Conservation (phyloP, 208 protist genomes). For the Acanthamoeba lenticulata region DNA sequence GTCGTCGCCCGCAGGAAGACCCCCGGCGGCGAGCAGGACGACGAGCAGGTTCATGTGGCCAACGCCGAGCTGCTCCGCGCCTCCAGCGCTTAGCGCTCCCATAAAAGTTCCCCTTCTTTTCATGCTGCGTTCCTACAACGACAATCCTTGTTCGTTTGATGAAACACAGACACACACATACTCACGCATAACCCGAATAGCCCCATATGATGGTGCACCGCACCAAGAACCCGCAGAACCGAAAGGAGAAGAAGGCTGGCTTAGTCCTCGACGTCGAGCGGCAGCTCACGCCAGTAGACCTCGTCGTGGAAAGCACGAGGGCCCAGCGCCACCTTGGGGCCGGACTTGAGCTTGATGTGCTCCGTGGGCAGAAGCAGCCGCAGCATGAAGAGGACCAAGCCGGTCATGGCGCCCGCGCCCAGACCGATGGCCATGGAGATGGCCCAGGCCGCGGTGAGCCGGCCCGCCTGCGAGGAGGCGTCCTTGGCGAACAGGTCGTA, state of each 20-base stretch:
- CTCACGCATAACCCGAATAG: no score
- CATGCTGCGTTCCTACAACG: no score
- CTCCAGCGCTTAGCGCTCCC: no score
- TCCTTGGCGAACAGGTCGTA: not conserved
- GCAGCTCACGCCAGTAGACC: not conserved
- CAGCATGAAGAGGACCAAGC: not conserved
- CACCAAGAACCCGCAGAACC: no score
- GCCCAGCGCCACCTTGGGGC: not conserved
- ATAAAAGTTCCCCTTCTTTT: no score
- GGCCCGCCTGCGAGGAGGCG: not conserved
- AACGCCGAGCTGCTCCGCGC: not conserved
- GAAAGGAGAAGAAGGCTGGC: no score
- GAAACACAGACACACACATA: no score
- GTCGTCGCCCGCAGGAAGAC: not conserved
- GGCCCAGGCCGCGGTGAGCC: not conserved
- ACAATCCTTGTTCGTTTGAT: no score
- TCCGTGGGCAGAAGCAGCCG: not conserved
- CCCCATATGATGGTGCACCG: no score
- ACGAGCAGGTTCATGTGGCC: not conserved
- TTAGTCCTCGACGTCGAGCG: slow-evolving; percentile 23
- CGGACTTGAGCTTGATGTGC: not conserved
- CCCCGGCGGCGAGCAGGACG: not conserved
- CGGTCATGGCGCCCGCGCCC: not conserved
- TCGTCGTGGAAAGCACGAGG: slow-evolving; percentile 6
- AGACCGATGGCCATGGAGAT: slow-evolving; percentile 3